Evolutionary conservation across 1,284 basidiomycete species (phyloP), one percentile per base, ranked within the genome.

Genomic region (Ceratobasidium sp.): DNA sequence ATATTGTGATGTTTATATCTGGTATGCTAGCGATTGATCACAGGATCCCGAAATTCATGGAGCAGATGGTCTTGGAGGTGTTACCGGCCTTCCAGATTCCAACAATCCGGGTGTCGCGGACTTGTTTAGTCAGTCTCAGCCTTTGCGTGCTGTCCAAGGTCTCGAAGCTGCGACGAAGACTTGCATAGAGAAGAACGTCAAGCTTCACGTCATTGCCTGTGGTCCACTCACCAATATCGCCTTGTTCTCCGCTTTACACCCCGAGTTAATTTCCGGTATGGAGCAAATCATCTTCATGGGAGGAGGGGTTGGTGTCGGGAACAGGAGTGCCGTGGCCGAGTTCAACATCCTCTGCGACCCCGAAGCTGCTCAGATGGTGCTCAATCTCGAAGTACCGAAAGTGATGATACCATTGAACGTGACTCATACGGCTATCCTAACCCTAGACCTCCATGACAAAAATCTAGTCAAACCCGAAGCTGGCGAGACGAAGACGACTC

Each of bases 181-280:
- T 38, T 72, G 72, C n/a, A 18, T 73, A n/a, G 33, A 46, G 16
- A 58, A 73, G 42, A 38, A 77, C 2, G 76, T 80, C 44, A 86
- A 89, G 78, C 83, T 90, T 5, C 85, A 86, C 1, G 77, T 95
- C 3, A 84, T 92, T 1, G 91, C 92, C 0, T 88, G 85, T 5
- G 92, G 92, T 0, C 89, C 92, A 3, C 87, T 92, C 86, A 94
- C 92, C n/a, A 95, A 95, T 76, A 83, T 92, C 44, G 92, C 91
- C 0, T 81, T 93, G 1, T 92, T 94, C 77, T 83, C 90, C 21
- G 85, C 85, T 73, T 85, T 87, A 0, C 90, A 90, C 79, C 86
- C 90, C 0, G 86, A 92, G 49, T 81, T 95, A 8, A 77, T 92
- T n/a, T 83, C 83, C 1, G 88, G 84, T 9, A 82, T 94, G 4